phyloP scores from a whole-genome alignment of 2,329 filamentous ascomycete species.

The Dactylellina cionopaga region DNA sequence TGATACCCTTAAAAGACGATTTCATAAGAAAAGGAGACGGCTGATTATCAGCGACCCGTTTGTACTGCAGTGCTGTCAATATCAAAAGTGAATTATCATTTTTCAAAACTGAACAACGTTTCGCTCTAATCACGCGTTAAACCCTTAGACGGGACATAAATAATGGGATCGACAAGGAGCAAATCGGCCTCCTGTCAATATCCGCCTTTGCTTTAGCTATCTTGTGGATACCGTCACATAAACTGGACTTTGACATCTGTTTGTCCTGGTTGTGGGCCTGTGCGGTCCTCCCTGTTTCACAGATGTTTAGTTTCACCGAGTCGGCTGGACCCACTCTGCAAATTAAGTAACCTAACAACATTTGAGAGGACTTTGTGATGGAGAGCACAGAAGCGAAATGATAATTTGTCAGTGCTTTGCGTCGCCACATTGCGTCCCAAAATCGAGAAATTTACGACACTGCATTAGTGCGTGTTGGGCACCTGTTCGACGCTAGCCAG shows the following conservation, averaged over 20 bases:
- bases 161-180: slow-evolving; percentile 48
- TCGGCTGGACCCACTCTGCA: slow-evolving; percentile 11
- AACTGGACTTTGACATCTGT: slow-evolving; percentile 27
- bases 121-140: slow-evolving; percentile 52
- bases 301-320: slow-evolving; percentile 50
- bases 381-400: slow-evolving; percentile 10
- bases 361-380: not conserved
- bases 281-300: slow-evolving; percentile 51
- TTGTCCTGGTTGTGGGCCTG: slow-evolving; percentile 34
- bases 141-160: slow-evolving; percentile 44
- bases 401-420: slow-evolving; percentile 45
- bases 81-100: slow-evolving; percentile 39
- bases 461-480: not conserved
- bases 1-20: slow-evolving; percentile 47
- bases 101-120: slow-evolving; percentile 37
- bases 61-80: slow-evolving; percentile 40
- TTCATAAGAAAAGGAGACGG: slow-evolving; percentile 30
- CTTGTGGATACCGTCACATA: not conserved
- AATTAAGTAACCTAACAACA: slow-evolving; percentile 1
- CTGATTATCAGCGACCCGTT: slow-evolving; percentile 12
- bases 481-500: not conserved
- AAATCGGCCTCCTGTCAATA: slow-evolving; percentile 50
- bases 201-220: slow-evolving; percentile 24
- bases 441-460: not conserved
- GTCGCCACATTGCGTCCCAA: slow-evolving; percentile 6